Percentiles rank a stretch among this genome's conserved stretches.
Conservation (phyloP, 805 yeast species). For the Candida silvicultrix region DNA sequence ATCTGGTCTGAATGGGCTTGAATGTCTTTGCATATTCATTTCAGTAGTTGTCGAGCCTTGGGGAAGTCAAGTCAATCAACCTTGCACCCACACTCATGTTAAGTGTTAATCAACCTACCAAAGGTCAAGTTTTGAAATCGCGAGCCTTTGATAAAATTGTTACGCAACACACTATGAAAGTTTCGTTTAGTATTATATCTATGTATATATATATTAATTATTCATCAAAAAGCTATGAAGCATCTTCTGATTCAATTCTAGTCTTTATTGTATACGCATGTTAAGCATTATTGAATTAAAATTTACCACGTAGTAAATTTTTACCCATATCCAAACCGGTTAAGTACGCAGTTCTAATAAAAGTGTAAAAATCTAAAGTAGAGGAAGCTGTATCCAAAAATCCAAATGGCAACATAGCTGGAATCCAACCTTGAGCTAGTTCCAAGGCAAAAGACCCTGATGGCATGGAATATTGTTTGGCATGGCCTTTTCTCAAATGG, state of each 20-base stretch:
- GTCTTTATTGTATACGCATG: neutral
- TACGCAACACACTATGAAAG: neutral
- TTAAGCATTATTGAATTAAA: constrained; percentile 24
- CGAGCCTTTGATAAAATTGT: neutral
- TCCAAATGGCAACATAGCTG: constrained; percentile 96
- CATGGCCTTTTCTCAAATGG: constrained; percentile 63
- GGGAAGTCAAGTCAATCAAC: too few species aligned
- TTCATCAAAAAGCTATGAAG: neutral
- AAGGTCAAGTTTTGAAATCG: neutral
- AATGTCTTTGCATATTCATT: neutral
- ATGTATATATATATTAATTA: too few species aligned
- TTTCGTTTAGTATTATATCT: too few species aligned
- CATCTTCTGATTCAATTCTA: neutral
- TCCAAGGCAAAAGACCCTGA: constrained; percentile 83
- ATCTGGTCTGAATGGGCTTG: neutral
- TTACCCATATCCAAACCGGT: constrained; percentile 76
- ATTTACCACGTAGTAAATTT: constrained; percentile 65
- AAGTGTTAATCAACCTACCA: too few species aligned
- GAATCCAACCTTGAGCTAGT: constrained; percentile 98
- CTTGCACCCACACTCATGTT: too few species aligned
- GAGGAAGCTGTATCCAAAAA: constrained; percentile 73
- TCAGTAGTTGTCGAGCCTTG: too few species aligned
- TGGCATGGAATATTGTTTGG: constrained; percentile 85
- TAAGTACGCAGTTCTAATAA: constrained; percentile 60
- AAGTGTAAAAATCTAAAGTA: constrained; percentile 71